Evolutionary conservation across 2,329 filamentous ascomycete genomes (phyloP), one percentile per base, ranked within the genome.

Genomic region (Orbilia ellipsospora): DNA sequence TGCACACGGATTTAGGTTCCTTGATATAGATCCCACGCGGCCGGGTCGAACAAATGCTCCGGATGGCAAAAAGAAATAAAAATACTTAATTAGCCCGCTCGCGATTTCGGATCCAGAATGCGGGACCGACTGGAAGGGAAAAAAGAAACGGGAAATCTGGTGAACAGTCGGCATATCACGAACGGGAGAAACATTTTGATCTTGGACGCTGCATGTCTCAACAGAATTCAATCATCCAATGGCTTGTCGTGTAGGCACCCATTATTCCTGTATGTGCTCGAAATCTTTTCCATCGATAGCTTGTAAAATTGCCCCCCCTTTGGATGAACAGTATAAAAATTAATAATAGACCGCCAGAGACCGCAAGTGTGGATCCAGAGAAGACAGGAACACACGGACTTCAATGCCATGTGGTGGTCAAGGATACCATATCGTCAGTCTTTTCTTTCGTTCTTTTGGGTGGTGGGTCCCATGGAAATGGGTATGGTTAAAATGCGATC

Each of bases 1-100:
- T 23, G 23, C 23, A 23, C 23, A 4, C 23, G 23, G 23, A 36
- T 36, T 36, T 20, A 13, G 48, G 16, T n/a, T 23, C 48, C 54
- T 59, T 18, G 44, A 48, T 48, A 70, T 65, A 67, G 54, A 65
- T 67, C 69, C 69, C 69, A 74, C 69, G 69, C 67, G 69, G 31
- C 31, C 31, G 31, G 69, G 55, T 12, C 23, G 48, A 52, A n/a
- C 23, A 40, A 52, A n/a, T 26, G 20, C 45, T 51, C 20, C 16
- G 8, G 18, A 52, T 52, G 18, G 20, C 48, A 52, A 18, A 51
- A 52, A 55, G 52, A 55, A 55, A 26, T n/a, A 4, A 18, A 52
- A 52, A 52, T 18, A 20, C 23, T 12, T 4, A 36, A 36, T n/a
- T 26, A 52, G 57, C 5, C 13, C n/a, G 23, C 28, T 50, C 44